phyloP scores from a whole-genome alignment of 805 yeast genomes.

The Candida fluviatilis region DNA sequence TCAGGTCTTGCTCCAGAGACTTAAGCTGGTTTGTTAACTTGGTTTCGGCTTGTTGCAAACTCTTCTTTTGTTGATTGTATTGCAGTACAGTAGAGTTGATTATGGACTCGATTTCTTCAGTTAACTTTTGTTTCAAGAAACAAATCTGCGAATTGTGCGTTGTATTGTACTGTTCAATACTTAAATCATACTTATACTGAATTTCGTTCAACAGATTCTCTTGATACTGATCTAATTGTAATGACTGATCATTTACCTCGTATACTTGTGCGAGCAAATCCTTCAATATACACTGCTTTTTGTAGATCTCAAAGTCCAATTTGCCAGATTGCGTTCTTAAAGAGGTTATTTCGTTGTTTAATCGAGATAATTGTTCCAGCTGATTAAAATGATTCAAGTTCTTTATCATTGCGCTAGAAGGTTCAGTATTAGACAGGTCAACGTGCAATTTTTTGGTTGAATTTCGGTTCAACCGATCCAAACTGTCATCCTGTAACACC shows the following conservation, averaged over 20 bases:
- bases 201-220: slow-evolving; percentile 18
- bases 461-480: slow-evolving; percentile 1
- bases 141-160: slow-evolving; percentile 18
- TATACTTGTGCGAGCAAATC: slow-evolving; percentile 18
- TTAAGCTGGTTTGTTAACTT: slow-evolving; percentile 12
- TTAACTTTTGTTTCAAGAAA: slow-evolving; percentile 22
- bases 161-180: slow-evolving; percentile 16
- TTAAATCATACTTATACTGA: slow-evolving; percentile 19
- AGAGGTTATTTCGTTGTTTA: not conserved
- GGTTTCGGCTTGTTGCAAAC: slow-evolving; percentile 11
- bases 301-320: slow-evolving; percentile 1
- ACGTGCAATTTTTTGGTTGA: not conserved
- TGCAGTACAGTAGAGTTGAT: slow-evolving; percentile 29
- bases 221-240: slow-evolving; percentile 22
- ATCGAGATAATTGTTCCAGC: not conserved
- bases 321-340: slow-evolving; percentile 6
- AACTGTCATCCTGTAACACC: not conserved
- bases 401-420: not conserved
- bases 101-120: slow-evolving; percentile 33
- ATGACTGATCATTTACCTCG: slow-evolving; percentile 29
- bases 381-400: not conserved
- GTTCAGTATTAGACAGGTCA: not conserved
- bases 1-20: slow-evolving; percentile 14
- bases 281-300: not conserved
- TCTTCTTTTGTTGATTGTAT: slow-evolving; percentile 24